These are phyloP conservation scores for Aspergillus haitiensis DNA, from an alignment of 495 filamentous ascomycete genomes.

Conservation along the genomic window DNA sequence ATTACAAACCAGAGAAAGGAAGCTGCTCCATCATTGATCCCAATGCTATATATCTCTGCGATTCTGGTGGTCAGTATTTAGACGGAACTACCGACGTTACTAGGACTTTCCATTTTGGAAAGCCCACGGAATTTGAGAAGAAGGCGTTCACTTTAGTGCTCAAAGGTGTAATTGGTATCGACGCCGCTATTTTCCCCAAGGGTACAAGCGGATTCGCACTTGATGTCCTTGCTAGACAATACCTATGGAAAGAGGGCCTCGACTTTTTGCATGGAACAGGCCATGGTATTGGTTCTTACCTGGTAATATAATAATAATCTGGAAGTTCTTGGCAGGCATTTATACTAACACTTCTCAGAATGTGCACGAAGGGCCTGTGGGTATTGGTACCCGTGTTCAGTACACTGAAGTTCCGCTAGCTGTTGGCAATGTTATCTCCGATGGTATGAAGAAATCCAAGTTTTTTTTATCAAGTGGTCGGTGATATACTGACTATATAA, in stretches of 20 bases:
- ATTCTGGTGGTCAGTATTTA: conserved; percentile 91
- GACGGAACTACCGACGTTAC: conserved; percentile 98
- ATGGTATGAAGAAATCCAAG: conserved; percentile 47
- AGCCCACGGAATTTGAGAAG: conserved; percentile 80
- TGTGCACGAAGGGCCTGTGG: conserved; percentile 97
- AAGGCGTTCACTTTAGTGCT: conserved; percentile 94
- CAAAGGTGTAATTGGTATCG: conserved; percentile 92
- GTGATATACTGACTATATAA: conserved; percentile 30
- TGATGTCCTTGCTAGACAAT: conserved; percentile 85
- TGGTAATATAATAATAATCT: conserved; percentile 43
- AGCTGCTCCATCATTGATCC: conserved; percentile 85
- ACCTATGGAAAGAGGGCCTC: conserved; percentile 87
- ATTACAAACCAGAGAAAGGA: conserved; percentile 90
- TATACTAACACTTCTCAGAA: conserved; percentile 55
- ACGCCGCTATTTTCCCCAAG: conserved; percentile 87
- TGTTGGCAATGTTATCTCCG: conserved; percentile 89
- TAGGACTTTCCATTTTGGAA: conserved; percentile 87
- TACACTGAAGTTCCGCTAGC: conserved; percentile 89
- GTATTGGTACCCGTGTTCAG: conserved; percentile 87
- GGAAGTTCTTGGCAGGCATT: neutral
- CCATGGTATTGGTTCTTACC: conserved; percentile 90
- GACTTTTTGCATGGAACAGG: conserved; percentile 97
- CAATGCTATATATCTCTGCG: conserved; percentile 87
- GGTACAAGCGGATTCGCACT: conserved; percentile 91
- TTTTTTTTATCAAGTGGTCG: neutral